These are phyloP conservation scores for Nigrospora osmanthi DNA, from an alignment of 2,329 filamentous ascomycete species.

Conservation along the genomic window DNA sequence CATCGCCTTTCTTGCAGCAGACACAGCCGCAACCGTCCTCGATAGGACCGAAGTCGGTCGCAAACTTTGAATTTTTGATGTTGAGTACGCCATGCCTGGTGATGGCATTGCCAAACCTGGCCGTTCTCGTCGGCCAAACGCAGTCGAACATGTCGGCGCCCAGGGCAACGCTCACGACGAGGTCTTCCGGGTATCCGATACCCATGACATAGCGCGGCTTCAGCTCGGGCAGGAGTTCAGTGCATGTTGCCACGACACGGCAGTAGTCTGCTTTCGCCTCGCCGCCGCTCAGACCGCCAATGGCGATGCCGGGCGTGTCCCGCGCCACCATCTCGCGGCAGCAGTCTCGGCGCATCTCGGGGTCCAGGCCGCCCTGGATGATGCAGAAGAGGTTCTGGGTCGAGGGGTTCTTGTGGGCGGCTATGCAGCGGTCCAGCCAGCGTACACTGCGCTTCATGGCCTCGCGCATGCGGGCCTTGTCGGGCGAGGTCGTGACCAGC, in stretches of 20 bases:
- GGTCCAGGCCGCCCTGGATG: slow-evolving; percentile 89
- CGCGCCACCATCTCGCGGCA: slow-evolving; percentile 80
- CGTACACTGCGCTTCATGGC: slow-evolving; percentile 92
- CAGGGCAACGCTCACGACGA: slow-evolving; percentile 86
- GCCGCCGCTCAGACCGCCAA: slow-evolving; percentile 88
- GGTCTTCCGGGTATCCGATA: slow-evolving; percentile 92
- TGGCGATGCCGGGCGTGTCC: slow-evolving; percentile 92
- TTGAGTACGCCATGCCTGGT: slow-evolving; percentile 78
- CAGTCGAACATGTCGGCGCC: slow-evolving; percentile 99
- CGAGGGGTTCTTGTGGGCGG: slow-evolving; percentile 75
- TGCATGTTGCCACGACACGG: slow-evolving; percentile 81
- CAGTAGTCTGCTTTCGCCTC: slow-evolving; percentile 94
- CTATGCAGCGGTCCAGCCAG: slow-evolving; percentile 93
- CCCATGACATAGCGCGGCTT: slow-evolving; percentile 99
- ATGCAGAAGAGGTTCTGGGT: slow-evolving; percentile 96
- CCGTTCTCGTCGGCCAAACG: slow-evolving; percentile 95
- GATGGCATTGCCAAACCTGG: slow-evolving; percentile 91
- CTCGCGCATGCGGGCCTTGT: slow-evolving; percentile 78
- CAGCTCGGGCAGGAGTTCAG: slow-evolving; percentile 70
- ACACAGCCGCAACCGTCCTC: slow-evolving; percentile 76
- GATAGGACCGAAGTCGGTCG: slow-evolving; percentile 74
- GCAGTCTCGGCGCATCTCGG: slow-evolving; percentile 78
- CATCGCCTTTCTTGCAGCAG: slow-evolving; percentile 62
- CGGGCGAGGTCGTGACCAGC: slow-evolving; percentile 89
- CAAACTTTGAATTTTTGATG: slow-evolving; percentile 67